Evolutionary conservation across 768 basidiomycete species (phyloP), one percentile per base, ranked within the genome.

Genomic region (Infundibulicybe gibba): DNA sequence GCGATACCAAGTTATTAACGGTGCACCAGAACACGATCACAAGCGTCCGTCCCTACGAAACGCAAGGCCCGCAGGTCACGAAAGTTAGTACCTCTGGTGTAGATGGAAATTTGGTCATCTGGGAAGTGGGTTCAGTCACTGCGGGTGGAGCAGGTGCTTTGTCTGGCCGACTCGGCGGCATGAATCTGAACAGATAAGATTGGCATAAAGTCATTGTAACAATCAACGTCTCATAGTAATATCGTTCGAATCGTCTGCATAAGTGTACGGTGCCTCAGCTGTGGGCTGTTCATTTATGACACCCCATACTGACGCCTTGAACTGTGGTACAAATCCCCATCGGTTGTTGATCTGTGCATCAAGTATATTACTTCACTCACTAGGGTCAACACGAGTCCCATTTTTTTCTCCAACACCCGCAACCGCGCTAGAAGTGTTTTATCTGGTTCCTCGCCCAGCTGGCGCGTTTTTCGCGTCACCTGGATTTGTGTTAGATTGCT

Each of bases 21-120:
- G 78, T 97, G 42, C 97, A 98, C 62, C 97, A 98, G 76, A 99
- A 99, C 71, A 97, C 94, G 32, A 97, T 99, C 67, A 97, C 93
- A n/a, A 85, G 76, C 54, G 75, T 98, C 34, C 72, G 93, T 47
- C 71, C 89, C 20, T 97, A 89, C 58, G 85, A 85, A 51, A 71
- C 68, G 1, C 53, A 58, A 3, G 75, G 72, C 11, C 84, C 81
- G 0, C 67, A 69, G 2, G 85, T 97, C 4, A 72, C 67, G 40
- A 80, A 79, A 58, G 86, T 99, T 50, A 93, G 89, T 63, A 97
- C 94, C 15, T 85, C 85, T 13, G 97, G 94, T 2, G 90, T 94
- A 31, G 97, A 98, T 67, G 97, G 97, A 2, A 85, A 83, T 60
- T 67, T 99, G 53, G 92, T 94, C 11, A 75, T 99, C 44, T 99